Conservation (phyloP, 1,284 basidiomycete species). For the Tilletia walkeri region DNA sequence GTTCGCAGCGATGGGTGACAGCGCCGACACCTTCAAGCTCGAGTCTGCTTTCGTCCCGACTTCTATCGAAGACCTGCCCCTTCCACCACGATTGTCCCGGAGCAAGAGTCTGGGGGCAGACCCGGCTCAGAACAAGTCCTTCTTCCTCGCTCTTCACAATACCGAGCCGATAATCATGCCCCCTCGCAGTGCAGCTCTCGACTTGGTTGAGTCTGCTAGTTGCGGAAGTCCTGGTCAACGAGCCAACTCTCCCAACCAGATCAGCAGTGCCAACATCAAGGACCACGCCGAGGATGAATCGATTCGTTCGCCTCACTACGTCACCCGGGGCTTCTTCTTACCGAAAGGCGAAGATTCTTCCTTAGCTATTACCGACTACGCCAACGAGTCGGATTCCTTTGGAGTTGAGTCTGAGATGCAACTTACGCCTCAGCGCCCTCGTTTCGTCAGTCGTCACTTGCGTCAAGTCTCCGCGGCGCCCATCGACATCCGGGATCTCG, state of each 20-base stretch:
- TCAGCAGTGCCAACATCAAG: neutral
- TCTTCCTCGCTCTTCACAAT: conserved; percentile 16
- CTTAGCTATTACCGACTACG: no score
- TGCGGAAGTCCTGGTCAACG: neutral
- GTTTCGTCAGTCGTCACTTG: neutral
- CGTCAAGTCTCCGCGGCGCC: conserved; percentile 2
- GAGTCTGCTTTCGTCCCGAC: neutral
- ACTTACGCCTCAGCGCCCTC: neutral
- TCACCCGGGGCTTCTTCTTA: conserved; percentile 5
- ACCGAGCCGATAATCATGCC: neutral
- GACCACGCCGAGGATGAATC: neutral
- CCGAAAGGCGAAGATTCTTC: neutral
- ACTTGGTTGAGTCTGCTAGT: neutral
- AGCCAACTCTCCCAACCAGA: conserved; percentile 4
- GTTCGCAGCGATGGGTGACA: neutral
- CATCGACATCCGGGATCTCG: conserved; percentile 8
- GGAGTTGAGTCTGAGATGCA: neutral
- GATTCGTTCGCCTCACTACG: conserved; percentile 13
- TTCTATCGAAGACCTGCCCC: neutral
- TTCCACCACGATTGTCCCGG: neutral
- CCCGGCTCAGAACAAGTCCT: neutral
- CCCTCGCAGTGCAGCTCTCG: neutral
- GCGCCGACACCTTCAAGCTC: neutral
- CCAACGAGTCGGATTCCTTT: neutral
- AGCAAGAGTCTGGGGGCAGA: conserved; percentile 11